Base-by-base conservation (phyloP, 306 rosid species). In the Lotus japonicus region DNA sequence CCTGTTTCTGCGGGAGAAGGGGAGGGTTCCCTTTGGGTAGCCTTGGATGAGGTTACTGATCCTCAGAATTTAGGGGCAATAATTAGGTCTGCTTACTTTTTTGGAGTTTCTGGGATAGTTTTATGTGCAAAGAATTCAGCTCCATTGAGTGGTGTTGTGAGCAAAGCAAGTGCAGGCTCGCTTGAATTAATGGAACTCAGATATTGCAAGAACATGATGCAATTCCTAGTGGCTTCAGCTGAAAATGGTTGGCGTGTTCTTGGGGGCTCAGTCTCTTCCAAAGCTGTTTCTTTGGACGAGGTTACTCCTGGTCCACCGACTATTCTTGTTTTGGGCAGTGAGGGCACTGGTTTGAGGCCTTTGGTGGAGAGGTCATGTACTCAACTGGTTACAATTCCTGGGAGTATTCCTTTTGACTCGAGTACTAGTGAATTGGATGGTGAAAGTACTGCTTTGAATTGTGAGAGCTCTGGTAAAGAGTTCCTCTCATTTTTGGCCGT, bases 111-210 rank as follows among this genome's bases (percentile, higher is more conserved):
- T n/a, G 98, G 98, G 55, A 84, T 89, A 41, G 91, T 87, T 18
- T 80, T 92, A 72, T 92, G 98, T 61, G 95, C 98, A 14, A 92
- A 92, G 84, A 92, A 89, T 79, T 88, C 98, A 9, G 96, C 99
- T 5, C 95, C 96, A 6, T 73, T 94, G 71, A 94, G 92, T 60
- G 95, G 97, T 41, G 95, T 90, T 64, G 99, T 94, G 56, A 94
- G 96, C 78, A 90, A 94, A 84, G 96, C 97, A 58, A 94, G 99
- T 70, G 99, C 97, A 0, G 99, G 99, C 17, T 85, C 98, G 0
- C 91, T 92, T 63, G 98, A 92, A 76, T 64, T 92, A 42, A 84
- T 87, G 95, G 96, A 92, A 74, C 90, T 92, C 69, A 82, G 98
- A 52, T 89, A 84, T 71, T 92, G 98, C 76, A 89, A 89, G 75